phyloP scores from a whole-genome alignment of 2,329 filamentous ascomycete genomes.

The Exophiala sp. region DNA sequence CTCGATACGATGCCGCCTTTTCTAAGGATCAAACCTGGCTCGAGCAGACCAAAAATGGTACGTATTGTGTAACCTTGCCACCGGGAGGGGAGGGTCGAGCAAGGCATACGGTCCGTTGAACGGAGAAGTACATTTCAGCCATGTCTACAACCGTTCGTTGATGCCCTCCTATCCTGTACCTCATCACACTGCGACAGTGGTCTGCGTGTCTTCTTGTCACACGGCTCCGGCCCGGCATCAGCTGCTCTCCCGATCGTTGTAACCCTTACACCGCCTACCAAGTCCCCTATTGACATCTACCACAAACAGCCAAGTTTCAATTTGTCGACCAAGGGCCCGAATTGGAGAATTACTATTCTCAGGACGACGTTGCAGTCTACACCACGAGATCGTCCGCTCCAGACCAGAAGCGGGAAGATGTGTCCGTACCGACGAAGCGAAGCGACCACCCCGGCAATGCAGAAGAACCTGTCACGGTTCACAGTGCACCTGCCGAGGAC shows the following conservation, averaged over 20 bases:
- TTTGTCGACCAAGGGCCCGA: conserved; percentile 28
- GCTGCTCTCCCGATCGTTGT: background rate
- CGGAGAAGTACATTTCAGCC: background rate
- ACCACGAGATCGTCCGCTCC: conserved; percentile 13
- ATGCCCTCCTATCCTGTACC: conserved; percentile 7
- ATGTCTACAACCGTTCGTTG: conserved; percentile 11
- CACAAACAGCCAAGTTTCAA: conserved; percentile 26
- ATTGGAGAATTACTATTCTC: conserved; percentile 28
- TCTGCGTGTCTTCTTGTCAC: conserved; percentile 8
- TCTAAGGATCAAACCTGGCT: conserved; percentile 29
- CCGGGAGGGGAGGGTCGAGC: background rate
- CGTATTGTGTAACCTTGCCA: conserved; percentile 21
- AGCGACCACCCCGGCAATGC: conserved; percentile 7
- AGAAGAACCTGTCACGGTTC: conserved; percentile 14
- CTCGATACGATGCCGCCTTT: conserved; percentile 27
- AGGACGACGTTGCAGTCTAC: conserved; percentile 18
- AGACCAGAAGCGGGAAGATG: conserved; percentile 13
- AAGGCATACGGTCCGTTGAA: background rate
- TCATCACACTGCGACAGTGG: conserved; percentile 1
- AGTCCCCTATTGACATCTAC: conserved; percentile 6
- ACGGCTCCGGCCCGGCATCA: background rate
- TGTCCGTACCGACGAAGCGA: conserved; percentile 1
- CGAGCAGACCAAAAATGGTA: conserved; percentile 28
- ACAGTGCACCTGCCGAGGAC: conserved; percentile 13
- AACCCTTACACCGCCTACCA: conserved; percentile 6